Evolutionary conservation across 768 basidiomycete species (phyloP), one percentile per base, ranked within the genome.

Genomic region (Podaxis sp.): DNA sequence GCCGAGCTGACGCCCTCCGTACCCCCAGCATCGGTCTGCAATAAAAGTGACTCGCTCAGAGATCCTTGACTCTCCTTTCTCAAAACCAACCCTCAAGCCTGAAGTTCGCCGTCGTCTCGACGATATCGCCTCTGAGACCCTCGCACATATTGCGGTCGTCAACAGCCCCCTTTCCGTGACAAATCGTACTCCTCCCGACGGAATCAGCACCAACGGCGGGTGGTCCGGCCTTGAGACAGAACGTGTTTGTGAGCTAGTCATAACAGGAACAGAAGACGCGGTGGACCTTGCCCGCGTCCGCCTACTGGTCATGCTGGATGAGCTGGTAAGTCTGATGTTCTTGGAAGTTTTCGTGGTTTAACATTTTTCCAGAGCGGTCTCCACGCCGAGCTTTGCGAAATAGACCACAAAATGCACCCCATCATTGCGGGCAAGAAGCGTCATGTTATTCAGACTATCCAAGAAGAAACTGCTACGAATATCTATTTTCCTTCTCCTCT

Each of bases 401-500:
- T 99, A 65, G 96, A 98, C 72, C 91, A 92, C 73, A 95, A 96
- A 70, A 76, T 98, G 1, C 95, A 97, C 72, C 84, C 88, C 42
- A 93, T 97, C 71, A 82, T 97, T 63, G 91, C 93, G 18, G 93
- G 92, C 40, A 86, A 93, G 61, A 96, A 96, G 73, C 89, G 95
- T 50, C 79, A 81, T 61, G 82, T 89, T 35, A 78, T 99, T 37
- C 96, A 98, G 72, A 81, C 89, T 6, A 96, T 99, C 53, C 93
- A 96, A 70, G 94, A 98, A 74, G 95, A 98, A 73, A 98, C 96
- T 0, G 95, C 89, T 0, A 98, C 96, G 56, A 98, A 98, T 69
- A 93, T 98, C 63, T 98, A 98, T 73, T 85, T 91, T 64, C 95
- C 96, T 27, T 92, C 93, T 0, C 90, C 93, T 38, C 76, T 98